Percentiles rank a stretch among this genome's conserved stretches.
Evolutionary conservation across 768 basidiomycete genomes (phyloP).

Genomic region (Agaricus blazei): DNA sequence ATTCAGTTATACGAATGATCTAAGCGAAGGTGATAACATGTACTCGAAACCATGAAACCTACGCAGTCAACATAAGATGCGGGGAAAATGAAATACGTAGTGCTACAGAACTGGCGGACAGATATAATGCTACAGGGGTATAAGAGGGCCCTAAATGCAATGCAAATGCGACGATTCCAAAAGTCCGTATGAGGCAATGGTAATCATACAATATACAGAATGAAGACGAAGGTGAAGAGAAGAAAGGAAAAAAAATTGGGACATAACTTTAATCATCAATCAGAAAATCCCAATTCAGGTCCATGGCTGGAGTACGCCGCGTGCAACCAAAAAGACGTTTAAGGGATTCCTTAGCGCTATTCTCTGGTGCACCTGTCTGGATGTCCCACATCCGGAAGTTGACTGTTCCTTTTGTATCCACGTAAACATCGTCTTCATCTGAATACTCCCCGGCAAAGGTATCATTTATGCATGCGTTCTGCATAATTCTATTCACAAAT

Average conservation of each 20-base stretch:
- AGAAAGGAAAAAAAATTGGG: constrained; percentile 13
- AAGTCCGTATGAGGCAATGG: constrained; percentile 9
- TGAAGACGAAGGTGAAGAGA: constrained; percentile 2
- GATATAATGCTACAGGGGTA: constrained; percentile 9
- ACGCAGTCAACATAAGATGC: not conserved
- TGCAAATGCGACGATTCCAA: constrained; percentile 8
- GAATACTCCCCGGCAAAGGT: constrained; percentile 23
- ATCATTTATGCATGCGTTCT: constrained; percentile 45
- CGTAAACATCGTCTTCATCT: constrained; percentile 57
- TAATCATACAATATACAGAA: constrained; percentile 7
- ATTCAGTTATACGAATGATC: too few species aligned
- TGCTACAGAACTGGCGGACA: constrained; percentile 3
- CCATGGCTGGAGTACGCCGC: constrained; percentile 48
- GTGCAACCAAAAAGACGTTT: constrained; percentile 60
- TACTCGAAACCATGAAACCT: not conserved
- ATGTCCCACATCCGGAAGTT: constrained; percentile 81
- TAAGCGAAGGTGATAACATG: too few species aligned
- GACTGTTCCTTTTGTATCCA: constrained; percentile 55
- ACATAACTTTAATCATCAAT: constrained; percentile 50
- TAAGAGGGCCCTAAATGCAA: constrained; percentile 10
- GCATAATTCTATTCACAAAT: constrained; percentile 64
- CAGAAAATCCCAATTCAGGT: constrained; percentile 77
- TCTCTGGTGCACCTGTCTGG: constrained; percentile 59
- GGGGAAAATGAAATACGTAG: constrained; percentile 2
- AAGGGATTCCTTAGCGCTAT: constrained; percentile 52